Evolutionary conservation across 2,329 filamentous ascomycete species (phyloP).

Genomic region (Fusarium sp.): DNA sequence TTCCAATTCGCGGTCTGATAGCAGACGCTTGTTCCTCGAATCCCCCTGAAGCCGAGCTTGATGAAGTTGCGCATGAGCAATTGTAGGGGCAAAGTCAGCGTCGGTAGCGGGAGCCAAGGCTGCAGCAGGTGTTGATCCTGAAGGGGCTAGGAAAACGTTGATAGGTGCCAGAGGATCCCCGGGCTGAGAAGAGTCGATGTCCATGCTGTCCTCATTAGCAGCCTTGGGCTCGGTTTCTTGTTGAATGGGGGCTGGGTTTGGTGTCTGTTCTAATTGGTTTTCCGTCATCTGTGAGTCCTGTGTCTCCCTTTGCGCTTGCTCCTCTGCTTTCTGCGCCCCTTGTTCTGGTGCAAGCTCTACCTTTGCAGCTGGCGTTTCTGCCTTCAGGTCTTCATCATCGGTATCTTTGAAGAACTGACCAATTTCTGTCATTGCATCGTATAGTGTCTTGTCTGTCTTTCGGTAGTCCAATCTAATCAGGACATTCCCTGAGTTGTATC

Average conservation of each 20-base stretch:
- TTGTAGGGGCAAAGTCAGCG: slow-evolving; percentile 77
- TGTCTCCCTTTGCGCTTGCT: slow-evolving; percentile 11
- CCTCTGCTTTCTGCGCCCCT: slow-evolving; percentile 6
- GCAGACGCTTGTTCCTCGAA: slow-evolving; percentile 77
- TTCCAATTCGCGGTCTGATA: slow-evolving; percentile 82
- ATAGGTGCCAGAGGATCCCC: slow-evolving; percentile 60
- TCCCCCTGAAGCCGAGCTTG: slow-evolving; percentile 71
- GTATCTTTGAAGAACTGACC: slow-evolving; percentile 73
- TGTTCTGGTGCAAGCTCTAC: slow-evolving; percentile 10
- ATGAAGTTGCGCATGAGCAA: slow-evolving; percentile 78
- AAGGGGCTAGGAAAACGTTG: slow-evolving; percentile 80
- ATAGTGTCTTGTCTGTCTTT: slow-evolving; percentile 78
- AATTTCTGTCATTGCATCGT: slow-evolving; percentile 86
- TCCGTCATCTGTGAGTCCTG: slow-evolving; percentile 39
- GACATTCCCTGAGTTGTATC: slow-evolving; percentile 84
- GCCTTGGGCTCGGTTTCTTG: background rate
- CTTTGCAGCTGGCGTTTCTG: slow-evolving; percentile 3
- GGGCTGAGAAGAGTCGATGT: slow-evolving; percentile 28
- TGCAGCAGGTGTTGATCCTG: slow-evolving; percentile 76
- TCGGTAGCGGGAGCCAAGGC: slow-evolving; percentile 73
- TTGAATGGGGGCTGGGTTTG: background rate
- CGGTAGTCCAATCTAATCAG: slow-evolving; percentile 81
- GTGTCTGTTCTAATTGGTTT: slow-evolving; percentile 4
- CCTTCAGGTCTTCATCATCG: slow-evolving; percentile 39
- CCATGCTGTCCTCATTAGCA: slow-evolving; percentile 25